These are phyloP conservation scores for Globisporangium recalcitrans DNA, from an alignment of 352 stramenopile species.

Conservation along the genomic window DNA sequence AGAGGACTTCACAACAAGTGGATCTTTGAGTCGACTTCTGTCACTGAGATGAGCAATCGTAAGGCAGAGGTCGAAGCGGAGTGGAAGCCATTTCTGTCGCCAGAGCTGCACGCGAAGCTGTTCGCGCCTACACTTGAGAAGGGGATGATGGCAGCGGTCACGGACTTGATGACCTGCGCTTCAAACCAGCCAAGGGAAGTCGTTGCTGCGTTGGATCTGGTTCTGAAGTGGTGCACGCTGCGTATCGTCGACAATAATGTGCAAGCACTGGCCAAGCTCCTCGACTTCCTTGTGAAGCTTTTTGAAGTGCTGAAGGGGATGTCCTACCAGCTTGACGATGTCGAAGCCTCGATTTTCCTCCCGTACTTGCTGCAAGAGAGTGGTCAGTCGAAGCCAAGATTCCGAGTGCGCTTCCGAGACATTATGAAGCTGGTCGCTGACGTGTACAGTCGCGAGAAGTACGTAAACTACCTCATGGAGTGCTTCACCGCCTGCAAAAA, in stretches of 20 bases:
- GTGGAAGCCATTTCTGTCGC: slow-evolving; percentile 66
- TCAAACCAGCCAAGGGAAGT: slow-evolving; percentile 64
- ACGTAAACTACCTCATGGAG: slow-evolving; percentile 67
- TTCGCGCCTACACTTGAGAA: slow-evolving; percentile 80
- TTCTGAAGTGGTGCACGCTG: slow-evolving; percentile 84
- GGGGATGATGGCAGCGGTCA: slow-evolving; percentile 75
- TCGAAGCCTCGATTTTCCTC: slow-evolving; percentile 76
- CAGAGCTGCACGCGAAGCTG: slow-evolving; percentile 69
- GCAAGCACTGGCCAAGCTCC: slow-evolving; percentile 73
- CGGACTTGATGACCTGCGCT: slow-evolving; percentile 64
- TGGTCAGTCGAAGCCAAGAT: slow-evolving; percentile 78
- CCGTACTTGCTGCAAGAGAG: slow-evolving; percentile 83
- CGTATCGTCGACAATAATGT: slow-evolving; percentile 88
- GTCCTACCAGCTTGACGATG: slow-evolving; percentile 69
- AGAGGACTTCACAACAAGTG: slow-evolving; percentile 80
- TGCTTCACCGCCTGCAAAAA: slow-evolving; percentile 85
- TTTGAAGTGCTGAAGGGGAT: slow-evolving; percentile 72
- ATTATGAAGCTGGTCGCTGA: slow-evolving; percentile 79
- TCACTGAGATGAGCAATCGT: slow-evolving; percentile 57
- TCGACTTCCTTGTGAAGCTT: slow-evolving; percentile 78
- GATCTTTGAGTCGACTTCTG: slow-evolving; percentile 73
- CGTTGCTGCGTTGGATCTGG: slow-evolving; percentile 58
- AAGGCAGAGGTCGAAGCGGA: slow-evolving; percentile 75
- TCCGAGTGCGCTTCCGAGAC: slow-evolving; percentile 76
- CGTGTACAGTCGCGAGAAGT: slow-evolving; percentile 79